Conservation (phyloP, 768 basidiomycete species). For the Leccinum variicolor region DNA sequence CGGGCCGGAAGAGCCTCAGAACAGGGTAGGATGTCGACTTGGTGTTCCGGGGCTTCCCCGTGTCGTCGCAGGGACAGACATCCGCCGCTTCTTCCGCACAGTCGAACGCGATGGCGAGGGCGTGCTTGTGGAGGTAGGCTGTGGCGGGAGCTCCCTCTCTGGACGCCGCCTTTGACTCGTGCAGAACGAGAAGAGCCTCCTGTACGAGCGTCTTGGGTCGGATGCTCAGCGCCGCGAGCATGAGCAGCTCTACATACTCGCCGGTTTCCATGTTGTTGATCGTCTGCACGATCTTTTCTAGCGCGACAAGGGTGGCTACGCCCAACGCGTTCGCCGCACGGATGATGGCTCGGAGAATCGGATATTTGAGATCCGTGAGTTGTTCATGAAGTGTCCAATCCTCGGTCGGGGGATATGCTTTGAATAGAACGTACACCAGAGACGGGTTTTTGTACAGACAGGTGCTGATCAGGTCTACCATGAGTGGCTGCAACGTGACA, state of each 20-base stretch:
- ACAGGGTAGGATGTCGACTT: conserved; percentile 35
- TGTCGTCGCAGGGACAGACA: conserved; percentile 64
- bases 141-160: conserved; percentile 22
- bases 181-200: conserved; percentile 57
- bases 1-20: conserved; percentile 17
- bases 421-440: conserved; percentile 52
- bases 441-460: conserved; percentile 54
- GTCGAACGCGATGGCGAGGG: conserved; percentile 57
- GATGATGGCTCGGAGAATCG: conserved; percentile 46
- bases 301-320: conserved; percentile 53
- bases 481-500: conserved; percentile 26
- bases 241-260: conserved; percentile 51
- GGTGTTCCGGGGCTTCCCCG: conserved; percentile 45
- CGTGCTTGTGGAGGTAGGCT: conserved; percentile 53
- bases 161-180: conserved; percentile 40
- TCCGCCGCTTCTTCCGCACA: conserved; percentile 66
- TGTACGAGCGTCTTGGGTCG: conserved; percentile 51
- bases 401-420: conserved; percentile 44
- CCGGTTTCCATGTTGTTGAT: conserved; percentile 39
- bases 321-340: conserved; percentile 52
- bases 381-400: conserved; percentile 33
- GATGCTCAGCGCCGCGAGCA: conserved; percentile 48
- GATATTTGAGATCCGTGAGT: conserved; percentile 20
- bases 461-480: conserved; percentile 28
- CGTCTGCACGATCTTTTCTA: conserved; percentile 51